Base-by-base conservation (phyloP, 805 yeast genomes). In the Metschnikowia gelsemii region DNA sequence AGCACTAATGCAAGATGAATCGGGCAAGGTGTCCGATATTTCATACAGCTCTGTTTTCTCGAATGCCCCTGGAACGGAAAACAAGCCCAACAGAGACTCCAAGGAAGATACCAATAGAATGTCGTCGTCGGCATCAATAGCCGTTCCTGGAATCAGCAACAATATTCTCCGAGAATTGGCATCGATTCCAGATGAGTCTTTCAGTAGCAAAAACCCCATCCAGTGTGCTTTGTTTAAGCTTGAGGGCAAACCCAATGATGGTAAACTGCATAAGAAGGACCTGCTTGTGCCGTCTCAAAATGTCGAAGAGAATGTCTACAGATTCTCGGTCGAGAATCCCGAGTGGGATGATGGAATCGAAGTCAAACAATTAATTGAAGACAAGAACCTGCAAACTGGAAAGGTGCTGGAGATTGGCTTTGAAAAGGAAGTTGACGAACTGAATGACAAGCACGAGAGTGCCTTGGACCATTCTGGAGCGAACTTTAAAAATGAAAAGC, bases 151-250 rank as follows among this genome's bases (percentile, higher is more conserved):
- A 2, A 69, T 70, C 14, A 68, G 70, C 50, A 66, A 55, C 40
- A 60, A 56, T 46, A 69, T 66, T 4, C 56, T 70, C 34, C 66
- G 68, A 30, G 87, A 82, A 54, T 72, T 89, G 35, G 95, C 95
- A 1, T 84, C 85, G 5, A 79, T 90, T 37, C 91, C 96, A 0
- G 96, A 91, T 59, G 89, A 84, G 34, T 72, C 81, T 0, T 66
- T 76, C 30, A 71, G 67, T 28, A 77, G 73, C 21, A 78, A 74
- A 13, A 86, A 87, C 61, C 96, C 96, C 0, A 68, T 89, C 11
- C 75, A 72, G 38, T 78, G 80, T 34, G 89, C 98, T 0, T 68
- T 90, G 51, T 70, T 70, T 63, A 90, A 85, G 62, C 68, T 91
- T 22, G 95, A 87, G 62, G 98, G 96, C 1, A 78, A 71, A 27